Evolutionary conservation across 2,329 filamentous ascomycete genomes (phyloP).

Genomic region (Teratosphaeria pseudoeucalypti): DNA sequence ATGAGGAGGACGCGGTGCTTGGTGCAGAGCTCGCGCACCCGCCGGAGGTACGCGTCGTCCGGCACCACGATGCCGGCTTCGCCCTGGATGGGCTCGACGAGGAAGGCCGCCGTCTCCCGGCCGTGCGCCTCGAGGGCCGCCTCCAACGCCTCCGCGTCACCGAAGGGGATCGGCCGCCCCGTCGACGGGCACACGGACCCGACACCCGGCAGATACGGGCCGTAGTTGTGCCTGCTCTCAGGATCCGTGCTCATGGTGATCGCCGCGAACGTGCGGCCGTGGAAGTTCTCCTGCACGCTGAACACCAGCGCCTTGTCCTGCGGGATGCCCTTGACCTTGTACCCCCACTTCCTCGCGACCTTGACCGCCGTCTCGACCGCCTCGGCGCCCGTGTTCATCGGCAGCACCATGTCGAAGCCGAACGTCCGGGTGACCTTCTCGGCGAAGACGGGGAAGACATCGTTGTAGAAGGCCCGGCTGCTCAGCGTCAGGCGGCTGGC

Average conservation of each 20-base stretch:
- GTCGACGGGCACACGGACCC: conserved; percentile 68
- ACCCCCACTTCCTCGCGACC: conserved; percentile 94
- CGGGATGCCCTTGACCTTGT: conserved; percentile 87
- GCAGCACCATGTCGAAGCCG: conserved; percentile 94
- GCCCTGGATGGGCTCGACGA: conserved; percentile 94
- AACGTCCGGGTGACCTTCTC: conserved; percentile 83
- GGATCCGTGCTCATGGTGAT: conserved; percentile 93
- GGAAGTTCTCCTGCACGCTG: conserved; percentile 84
- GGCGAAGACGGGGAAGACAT: conserved; percentile 93
- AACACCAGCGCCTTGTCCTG: conserved; percentile 76
- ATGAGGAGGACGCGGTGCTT: conserved; percentile 94
- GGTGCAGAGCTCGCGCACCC: conserved; percentile 76
- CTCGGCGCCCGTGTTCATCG: conserved; percentile 97
- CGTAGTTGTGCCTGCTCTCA: conserved; percentile 93
- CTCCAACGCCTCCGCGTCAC: conserved; percentile 71
- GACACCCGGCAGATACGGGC: conserved; percentile 84
- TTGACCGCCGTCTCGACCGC: conserved; percentile 94
- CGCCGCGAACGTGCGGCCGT: conserved; percentile 92
- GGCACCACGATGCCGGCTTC: conserved; percentile 96
- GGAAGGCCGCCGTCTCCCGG: conserved; percentile 77
- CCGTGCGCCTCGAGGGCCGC: conserved; percentile 71
- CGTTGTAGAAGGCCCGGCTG: conserved; percentile 93
- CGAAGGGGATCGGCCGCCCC: conserved; percentile 70
- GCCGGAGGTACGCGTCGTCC: conserved; percentile 73
- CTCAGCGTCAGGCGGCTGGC: conserved; percentile 82